A percentile compares a stretch with the other conserved stretches of the same genome.
These are phyloP conservation scores for Aureococcus anophagefferens DNA, from an alignment of 108 stramenopile species.

Conservation along the genomic window DNA sequence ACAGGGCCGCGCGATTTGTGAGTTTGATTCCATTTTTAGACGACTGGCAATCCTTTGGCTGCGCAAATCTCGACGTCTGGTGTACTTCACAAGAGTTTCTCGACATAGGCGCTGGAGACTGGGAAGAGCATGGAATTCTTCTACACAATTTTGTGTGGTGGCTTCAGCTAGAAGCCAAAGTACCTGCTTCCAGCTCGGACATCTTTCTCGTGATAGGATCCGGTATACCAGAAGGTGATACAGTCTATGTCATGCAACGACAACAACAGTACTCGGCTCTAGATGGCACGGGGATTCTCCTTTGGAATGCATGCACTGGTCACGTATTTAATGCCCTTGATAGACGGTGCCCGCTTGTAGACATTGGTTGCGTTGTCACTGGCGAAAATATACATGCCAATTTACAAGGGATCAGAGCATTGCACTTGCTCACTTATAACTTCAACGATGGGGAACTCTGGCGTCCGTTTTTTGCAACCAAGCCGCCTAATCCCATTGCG, in stretches of 20 bases:
- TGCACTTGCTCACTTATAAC: constrained; percentile 28
- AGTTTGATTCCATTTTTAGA: constrained; percentile 53
- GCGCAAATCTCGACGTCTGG: constrained; percentile 40
- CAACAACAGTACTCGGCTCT: constrained; percentile 29
- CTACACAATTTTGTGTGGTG: constrained; percentile 55
- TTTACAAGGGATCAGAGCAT: constrained; percentile 17
- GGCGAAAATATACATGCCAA: constrained; percentile 44
- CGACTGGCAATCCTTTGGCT: constrained; percentile 55
- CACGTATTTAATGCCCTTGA: constrained; percentile 38
- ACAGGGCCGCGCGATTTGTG: constrained; percentile 50
- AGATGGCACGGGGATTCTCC: constrained; percentile 20
- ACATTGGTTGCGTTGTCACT: constrained; percentile 47
- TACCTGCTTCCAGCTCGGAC: constrained; percentile 2
- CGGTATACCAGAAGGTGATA: constrained; percentile 50
- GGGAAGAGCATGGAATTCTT: constrained; percentile 59
- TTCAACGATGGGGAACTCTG: constrained; percentile 15
- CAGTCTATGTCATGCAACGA: constrained; percentile 33
- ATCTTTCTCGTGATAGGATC: constrained; percentile 48
- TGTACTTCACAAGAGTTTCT: constrained; percentile 55
- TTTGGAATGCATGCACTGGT: constrained; percentile 57
- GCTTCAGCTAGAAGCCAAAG: constrained; percentile 32
- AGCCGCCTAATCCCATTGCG: too few species aligned
- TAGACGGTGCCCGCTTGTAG: constrained; percentile 39
- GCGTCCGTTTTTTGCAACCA: constrained; percentile 16
- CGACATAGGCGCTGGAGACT: constrained; percentile 60